These are phyloP conservation scores for Cerioporus squamosus DNA, from an alignment of 1,284 basidiomycete genomes.

Conservation along the genomic window DNA sequence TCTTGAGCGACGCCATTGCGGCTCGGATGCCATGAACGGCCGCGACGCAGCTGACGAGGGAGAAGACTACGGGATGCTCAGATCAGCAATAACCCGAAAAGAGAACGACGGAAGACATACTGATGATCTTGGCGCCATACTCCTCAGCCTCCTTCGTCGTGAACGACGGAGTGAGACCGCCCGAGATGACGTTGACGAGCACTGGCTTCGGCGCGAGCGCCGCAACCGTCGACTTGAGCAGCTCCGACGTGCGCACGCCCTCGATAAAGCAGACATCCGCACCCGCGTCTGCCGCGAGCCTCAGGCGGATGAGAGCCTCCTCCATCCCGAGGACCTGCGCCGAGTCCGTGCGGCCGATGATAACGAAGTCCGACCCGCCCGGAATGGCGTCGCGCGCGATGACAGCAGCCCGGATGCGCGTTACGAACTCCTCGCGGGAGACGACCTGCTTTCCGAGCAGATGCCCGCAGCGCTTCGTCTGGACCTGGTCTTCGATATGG, in stretches of 20 bases:
- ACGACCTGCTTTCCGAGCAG: constrained; percentile 83
- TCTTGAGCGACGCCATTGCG: constrained; percentile 74
- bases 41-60: constrained; percentile 72
- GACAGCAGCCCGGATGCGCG: constrained; percentile 78
- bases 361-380: constrained; percentile 75
- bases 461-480: constrained; percentile 84
- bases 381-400: constrained; percentile 73
- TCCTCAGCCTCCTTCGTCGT: constrained; percentile 69
- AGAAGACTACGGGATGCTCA: constrained; percentile 52
- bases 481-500: constrained; percentile 86
- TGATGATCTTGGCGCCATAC: constrained; percentile 77
- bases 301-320: constrained; percentile 72
- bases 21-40: constrained; percentile 73
- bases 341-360: constrained; percentile 85
- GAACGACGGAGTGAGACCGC: constrained; percentile 75
- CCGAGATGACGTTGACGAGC: constrained; percentile 79
- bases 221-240: constrained; percentile 65
- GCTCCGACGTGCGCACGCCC: constrained; percentile 72
- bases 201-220: constrained; percentile 74
- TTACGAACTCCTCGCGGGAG: constrained; percentile 74
- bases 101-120: constrained; percentile 46
- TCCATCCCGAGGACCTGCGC: constrained; percentile 82
- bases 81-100: background rate
- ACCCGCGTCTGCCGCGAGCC: constrained; percentile 74
- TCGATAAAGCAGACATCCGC: constrained; percentile 89